Conservation (phyloP, 257 asterid species). For the Nicotiana knightiana region DNA sequence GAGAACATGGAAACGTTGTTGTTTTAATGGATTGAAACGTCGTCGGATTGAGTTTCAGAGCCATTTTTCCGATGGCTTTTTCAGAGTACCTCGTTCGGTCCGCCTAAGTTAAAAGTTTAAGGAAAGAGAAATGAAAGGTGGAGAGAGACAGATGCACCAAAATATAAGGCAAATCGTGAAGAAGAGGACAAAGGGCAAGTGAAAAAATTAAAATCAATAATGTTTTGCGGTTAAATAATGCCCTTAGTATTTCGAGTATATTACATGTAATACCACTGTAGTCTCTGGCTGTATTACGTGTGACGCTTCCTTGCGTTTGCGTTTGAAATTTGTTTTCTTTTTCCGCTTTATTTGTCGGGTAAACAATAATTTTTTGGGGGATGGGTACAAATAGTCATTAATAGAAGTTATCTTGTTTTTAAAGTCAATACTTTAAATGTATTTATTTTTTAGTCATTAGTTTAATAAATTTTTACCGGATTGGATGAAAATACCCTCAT, state of each 20-base stretch:
- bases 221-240: background rate
- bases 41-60: constrained; percentile 31
- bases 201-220: background rate
- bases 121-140: background rate
- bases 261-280: background rate
- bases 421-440: too few species aligned
- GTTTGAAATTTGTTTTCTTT: background rate
- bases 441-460: too few species aligned
- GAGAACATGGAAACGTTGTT: constrained; percentile 14
- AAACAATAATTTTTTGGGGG: too few species aligned
- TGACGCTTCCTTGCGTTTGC: background rate
- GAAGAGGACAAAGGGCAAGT: background rate
- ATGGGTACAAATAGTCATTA: too few species aligned
- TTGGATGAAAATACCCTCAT: too few species aligned
- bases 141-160: background rate
- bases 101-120: background rate
- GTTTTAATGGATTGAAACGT: constrained; percentile 30
- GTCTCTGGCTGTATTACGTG: background rate
- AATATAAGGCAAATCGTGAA: background rate
- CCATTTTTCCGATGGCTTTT: constrained; percentile 28
- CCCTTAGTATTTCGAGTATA: background rate
- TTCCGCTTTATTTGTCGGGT: background rate
- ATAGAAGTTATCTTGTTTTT: too few species aligned
- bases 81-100: constrained; percentile 1
- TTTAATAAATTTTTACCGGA: too few species aligned